These are phyloP conservation scores for Orbilia oligospora DNA, from an alignment of 2,329 filamentous ascomycete genomes.

Conservation along the genomic window DNA sequence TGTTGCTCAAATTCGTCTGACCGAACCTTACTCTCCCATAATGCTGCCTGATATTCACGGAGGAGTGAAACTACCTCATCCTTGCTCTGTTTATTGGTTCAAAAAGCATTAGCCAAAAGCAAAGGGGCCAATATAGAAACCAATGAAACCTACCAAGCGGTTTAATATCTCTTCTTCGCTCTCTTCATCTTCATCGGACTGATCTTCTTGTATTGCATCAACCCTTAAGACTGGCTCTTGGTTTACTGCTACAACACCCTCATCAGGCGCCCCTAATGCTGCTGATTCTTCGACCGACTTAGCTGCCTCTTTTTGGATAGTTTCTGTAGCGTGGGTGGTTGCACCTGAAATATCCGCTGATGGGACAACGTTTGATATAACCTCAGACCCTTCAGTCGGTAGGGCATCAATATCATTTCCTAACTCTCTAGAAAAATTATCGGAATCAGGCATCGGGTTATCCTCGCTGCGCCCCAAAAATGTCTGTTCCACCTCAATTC, in stretches of 20 bases:
- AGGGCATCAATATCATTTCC: constrained; percentile 4
- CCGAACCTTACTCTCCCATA: constrained; percentile 9
- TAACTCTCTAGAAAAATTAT: not conserved
- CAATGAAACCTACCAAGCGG: constrained; percentile 17
- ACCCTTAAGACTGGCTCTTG: not conserved
- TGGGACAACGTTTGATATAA: not conserved
- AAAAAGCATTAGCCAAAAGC: not conserved
- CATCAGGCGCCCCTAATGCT: not conserved
- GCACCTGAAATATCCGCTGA: constrained; percentile 6
- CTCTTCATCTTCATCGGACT: constrained; percentile 11
- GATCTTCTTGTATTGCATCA: not conserved
- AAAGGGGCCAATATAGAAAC: not conserved
- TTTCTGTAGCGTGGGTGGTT: constrained; percentile 35
- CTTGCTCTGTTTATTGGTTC: constrained; percentile 30
- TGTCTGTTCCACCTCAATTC: constrained; percentile 31
- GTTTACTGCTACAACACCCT: not conserved
- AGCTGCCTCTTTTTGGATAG: constrained; percentile 6
- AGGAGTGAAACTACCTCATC: constrained; percentile 42
- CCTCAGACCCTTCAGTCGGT: not conserved
- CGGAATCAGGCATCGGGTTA: constrained; percentile 32
- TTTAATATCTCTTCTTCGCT: constrained; percentile 33
- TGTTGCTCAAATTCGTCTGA: constrained; percentile 35
- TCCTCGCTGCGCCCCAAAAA: constrained; percentile 10
- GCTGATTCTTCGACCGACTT: not conserved
- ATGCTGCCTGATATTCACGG: constrained; percentile 20